A percentile compares a stretch with the other conserved stretches of the same genome.
phyloP scores from a whole-genome alignment of 495 filamentous ascomycete genomes.

The Penicillium argentinense region DNA sequence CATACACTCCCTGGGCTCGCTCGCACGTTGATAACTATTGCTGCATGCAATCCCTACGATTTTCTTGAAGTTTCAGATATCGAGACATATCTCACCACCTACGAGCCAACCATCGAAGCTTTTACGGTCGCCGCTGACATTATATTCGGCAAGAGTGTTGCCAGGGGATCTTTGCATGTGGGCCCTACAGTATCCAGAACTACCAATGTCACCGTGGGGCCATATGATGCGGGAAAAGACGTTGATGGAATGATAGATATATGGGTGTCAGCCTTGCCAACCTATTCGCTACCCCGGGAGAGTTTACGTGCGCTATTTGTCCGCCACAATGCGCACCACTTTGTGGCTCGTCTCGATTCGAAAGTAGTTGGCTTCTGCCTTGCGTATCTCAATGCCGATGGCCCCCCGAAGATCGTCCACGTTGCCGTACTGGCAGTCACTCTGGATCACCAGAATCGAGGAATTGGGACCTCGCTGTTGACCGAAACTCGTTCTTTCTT shows the following conservation, averaged over 20 bases:
- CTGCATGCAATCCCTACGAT: constrained; percentile 50
- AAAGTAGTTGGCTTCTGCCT: constrained; percentile 46
- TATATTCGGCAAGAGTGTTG: constrained; percentile 37
- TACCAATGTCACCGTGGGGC: constrained; percentile 14
- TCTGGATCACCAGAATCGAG: constrained; percentile 36
- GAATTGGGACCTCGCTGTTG: constrained; percentile 46
- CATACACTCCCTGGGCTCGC: constrained; percentile 31
- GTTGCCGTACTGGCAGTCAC: constrained; percentile 45
- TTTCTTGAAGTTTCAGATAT: constrained; percentile 42
- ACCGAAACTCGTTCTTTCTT: constrained; percentile 33
- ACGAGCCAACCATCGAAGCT: constrained; percentile 49
- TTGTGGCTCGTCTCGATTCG: constrained; percentile 31
- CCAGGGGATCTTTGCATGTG: constrained; percentile 41
- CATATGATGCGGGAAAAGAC: constrained; percentile 27
- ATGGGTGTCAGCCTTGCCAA: constrained; percentile 45
- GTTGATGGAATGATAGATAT: constrained; percentile 27
- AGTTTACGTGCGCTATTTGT: constrained; percentile 30
- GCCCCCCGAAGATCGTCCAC: constrained; percentile 25
- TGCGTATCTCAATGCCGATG: constrained; percentile 30
- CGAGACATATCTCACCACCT: constrained; percentile 47
- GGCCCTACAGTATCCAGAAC: constrained; percentile 14
- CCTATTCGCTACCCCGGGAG: constrained; percentile 33
- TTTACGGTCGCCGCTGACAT: constrained; percentile 41
- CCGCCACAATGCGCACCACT: constrained; percentile 30
- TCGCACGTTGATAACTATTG: constrained; percentile 37